phyloP scores from a whole-genome alignment of 1,139 yeast species.

The Blastobotrys arbuscula region DNA sequence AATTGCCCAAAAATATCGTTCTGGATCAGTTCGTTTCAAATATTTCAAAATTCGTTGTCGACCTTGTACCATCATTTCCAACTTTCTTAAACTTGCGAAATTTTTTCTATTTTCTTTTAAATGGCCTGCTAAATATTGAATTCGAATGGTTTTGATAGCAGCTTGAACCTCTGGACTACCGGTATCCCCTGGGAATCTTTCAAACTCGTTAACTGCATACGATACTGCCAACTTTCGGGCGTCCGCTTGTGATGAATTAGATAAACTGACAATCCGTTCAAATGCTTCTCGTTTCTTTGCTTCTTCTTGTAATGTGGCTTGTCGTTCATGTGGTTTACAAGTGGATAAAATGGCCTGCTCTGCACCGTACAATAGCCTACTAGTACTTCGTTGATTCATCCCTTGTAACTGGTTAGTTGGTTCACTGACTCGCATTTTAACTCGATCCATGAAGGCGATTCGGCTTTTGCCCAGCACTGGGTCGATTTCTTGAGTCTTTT shows the following conservation, averaged over 20 bases:
- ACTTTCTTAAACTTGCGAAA: slow-evolving; percentile 56
- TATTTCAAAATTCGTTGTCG: slow-evolving; percentile 81
- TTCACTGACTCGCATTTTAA: slow-evolving; percentile 58
- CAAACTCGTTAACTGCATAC: slow-evolving; percentile 73
- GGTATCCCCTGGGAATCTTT: slow-evolving; percentile 81
- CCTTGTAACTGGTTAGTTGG: slow-evolving; percentile 48
- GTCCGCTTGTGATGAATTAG: slow-evolving; percentile 61
- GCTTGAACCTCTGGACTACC: slow-evolving; percentile 97
- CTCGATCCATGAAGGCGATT: slow-evolving; percentile 64
- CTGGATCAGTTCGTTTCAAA: slow-evolving; percentile 71
- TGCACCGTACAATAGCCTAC: slow-evolving; percentile 73
- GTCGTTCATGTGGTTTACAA: slow-evolving; percentile 27
- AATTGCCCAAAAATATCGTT: slow-evolving; percentile 77
- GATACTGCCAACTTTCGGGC: slow-evolving; percentile 52
- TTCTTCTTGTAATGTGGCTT: slow-evolving; percentile 39
- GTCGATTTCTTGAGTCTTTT: slow-evolving; percentile 41
- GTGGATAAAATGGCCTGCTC: slow-evolving; percentile 53
- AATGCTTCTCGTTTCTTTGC: slow-evolving; percentile 63
- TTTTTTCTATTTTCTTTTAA: slow-evolving; percentile 71
- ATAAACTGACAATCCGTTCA: slow-evolving; percentile 65
- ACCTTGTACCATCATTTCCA: slow-evolving; percentile 80
- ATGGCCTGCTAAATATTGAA: slow-evolving; percentile 74
- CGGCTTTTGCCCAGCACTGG: slow-evolving; percentile 74
- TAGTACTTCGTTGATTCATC: slow-evolving; percentile 49
- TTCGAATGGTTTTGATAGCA: slow-evolving; percentile 76